Base-by-base conservation (phyloP, 495 filamentous ascomycete species). In the Geopyxis carbonaria region DNA sequence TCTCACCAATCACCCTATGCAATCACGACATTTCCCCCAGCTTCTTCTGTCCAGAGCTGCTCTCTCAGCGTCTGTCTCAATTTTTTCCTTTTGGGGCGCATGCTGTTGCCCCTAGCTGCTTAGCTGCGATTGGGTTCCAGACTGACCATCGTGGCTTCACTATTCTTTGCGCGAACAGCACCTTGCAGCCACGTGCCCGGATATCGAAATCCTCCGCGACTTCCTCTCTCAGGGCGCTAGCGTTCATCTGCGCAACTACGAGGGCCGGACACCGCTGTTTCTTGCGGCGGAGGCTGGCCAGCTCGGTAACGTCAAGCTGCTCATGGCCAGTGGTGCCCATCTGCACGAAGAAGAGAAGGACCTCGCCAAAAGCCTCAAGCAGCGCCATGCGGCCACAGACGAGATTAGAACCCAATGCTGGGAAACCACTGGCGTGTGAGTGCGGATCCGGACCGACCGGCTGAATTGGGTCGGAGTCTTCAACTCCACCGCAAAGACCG, bases 211-310 rank as follows among this genome's bases (percentile, higher is more conserved):
- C 19, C 61, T 93, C 31, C 67, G 69, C 23, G 73, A 76, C 46
- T 66, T 93, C 35, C 68, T 94, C 6, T 63, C 59, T 15, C 67
- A 79, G 19, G 86, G 86, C 2, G 87, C 80, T 1, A 84, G 78
- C 24, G 87, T 94, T 10, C 86, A 93, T 57, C 59, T 81, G 15
- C 72, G 87, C 29, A 93, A 93, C 57, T 66, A 72, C 14, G 73
- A 71, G 18, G 75, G 80, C 40, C 76, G 80, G 50, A 93, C 85
- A 32, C 83, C 87, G 0, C 53, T 73, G 36, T 72, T 74, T 52
- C 61, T 76, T 0, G 72, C 72, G 5, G 69, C 71, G 6, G 64
- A 72, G 34, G 67, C 72, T 11, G 70, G 73, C 23, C 58, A 72
- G 30, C 58, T 59, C 1, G 75, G 74, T 39, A 69, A 78, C 50